Percentiles rank a stretch among this genome's conserved stretches.
These are phyloP conservation scores for Alternaria arbusti DNA, from an alignment of 2,329 filamentous ascomycete species.

Conservation along the genomic window DNA sequence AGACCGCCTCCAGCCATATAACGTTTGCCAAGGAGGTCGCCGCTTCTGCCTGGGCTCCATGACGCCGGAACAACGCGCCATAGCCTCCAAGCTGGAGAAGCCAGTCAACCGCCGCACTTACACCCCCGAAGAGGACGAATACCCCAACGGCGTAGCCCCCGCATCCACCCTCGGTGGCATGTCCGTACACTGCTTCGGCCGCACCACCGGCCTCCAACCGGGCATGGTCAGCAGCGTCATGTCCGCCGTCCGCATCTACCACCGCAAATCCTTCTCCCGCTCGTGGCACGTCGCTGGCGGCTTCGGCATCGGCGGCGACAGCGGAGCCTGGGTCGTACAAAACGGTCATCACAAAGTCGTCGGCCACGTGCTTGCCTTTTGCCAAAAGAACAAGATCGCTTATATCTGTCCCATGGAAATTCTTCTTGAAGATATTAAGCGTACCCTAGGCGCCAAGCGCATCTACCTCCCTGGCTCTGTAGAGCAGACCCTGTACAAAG, in stretches of 20 bases:
- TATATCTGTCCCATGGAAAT: conserved; percentile 98
- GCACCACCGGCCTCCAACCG: conserved; percentile 81
- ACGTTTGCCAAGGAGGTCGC: conserved; percentile 67
- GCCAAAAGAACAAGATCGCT: conserved; percentile 76
- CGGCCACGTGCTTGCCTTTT: conserved; percentile 91
- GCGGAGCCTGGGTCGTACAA: conserved; percentile 90
- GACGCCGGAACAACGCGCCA: conserved; percentile 36
- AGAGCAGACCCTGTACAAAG: conserved; percentile 31
- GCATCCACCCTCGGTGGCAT: conserved; percentile 71
- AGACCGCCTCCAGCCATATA: conserved; percentile 72
- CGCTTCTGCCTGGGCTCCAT: conserved; percentile 43
- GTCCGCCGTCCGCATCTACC: conserved; percentile 85
- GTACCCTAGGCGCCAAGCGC: conserved; percentile 72
- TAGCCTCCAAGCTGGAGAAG: conserved; percentile 40
- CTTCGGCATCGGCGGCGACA: conserved; percentile 82
- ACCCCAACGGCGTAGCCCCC: conserved; percentile 66
- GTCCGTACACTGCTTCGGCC: conserved; percentile 84
- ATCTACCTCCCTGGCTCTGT: conserved; percentile 72
- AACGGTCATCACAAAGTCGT: conserved; percentile 79
- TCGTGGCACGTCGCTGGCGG: conserved; percentile 68
- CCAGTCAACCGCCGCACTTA: conserved; percentile 46
- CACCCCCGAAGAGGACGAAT: conserved; percentile 47
- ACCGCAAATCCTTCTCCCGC: conserved; percentile 79
- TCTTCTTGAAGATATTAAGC: conserved; percentile 81
- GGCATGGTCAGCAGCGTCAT: conserved; percentile 80